Base-by-base conservation (phyloP, 1,284 basidiomycete genomes). In the Uromyces viciae-fabae region DNA sequence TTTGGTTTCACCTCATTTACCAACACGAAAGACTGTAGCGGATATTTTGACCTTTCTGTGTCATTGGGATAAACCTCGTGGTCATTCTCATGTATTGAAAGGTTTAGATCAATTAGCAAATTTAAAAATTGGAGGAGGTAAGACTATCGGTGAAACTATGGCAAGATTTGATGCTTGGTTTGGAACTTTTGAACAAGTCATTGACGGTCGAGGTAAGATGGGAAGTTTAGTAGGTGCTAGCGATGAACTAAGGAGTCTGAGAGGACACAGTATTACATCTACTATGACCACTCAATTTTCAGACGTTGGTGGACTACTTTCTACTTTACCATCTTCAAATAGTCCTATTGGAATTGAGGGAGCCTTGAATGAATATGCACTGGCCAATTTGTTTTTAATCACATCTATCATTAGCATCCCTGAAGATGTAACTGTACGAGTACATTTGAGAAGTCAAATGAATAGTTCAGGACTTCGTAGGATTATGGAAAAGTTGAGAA, bases 201-300 rank as follows among this genome's bases (percentile, higher is more conserved):
- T 98, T 17, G 90, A 91, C 64, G 94, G 95, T 0, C 88, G 94
- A 81, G 96, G 97, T 0, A 92, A 91, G 86, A 96, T 98, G 94
- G 96, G 96, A 1, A 96, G 93, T 85, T 87, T 93, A 69, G 96
- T 99, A 9, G 96, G 97, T 1, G 93, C 94, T 11, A 95, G 94
- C 83, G 93, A 95, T 46, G 94, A 97, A 82, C 90, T 96, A 81
- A 91, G 89, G 85, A 90, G 90, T 40, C 58, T 85, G 58, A 73
- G 84, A 42, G 83, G 84, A 0, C 54, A 81, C 22, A 82, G 80
- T 31, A 82, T 81, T 15, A 80, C 82, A 74, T 78, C 83, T 5
- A 56, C 78, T 33, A 60, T 82, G 62, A 62, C 81, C 42, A 81
- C 74, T 79, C 60, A 75, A 46, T 69, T 74, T 58, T 68, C 76